These are phyloP conservation scores for Cyathus striatus DNA, from an alignment of 768 basidiomycete species.

Conservation along the genomic window DNA sequence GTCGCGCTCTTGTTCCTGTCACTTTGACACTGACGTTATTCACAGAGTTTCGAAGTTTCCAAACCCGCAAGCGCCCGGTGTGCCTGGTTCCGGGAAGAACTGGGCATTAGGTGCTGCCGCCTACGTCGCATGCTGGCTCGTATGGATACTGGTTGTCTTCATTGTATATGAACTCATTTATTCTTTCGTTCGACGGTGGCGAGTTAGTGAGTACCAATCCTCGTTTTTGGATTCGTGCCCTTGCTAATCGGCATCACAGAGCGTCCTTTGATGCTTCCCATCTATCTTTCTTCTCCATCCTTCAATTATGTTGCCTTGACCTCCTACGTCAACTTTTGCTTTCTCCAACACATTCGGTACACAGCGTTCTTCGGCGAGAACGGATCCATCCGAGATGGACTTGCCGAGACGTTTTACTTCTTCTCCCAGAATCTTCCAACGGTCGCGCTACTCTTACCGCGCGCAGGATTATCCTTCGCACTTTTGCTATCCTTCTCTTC, in stretches of 20 bases:
- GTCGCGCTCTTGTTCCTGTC: constrained; percentile 1
- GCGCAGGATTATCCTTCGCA: constrained; percentile 71
- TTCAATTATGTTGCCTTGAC: constrained; percentile 72
- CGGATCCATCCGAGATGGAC: constrained; percentile 36
- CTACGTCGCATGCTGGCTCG: constrained; percentile 77
- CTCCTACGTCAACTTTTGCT: constrained; percentile 81
- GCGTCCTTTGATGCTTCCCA: constrained; percentile 76
- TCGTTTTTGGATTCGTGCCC: background rate
- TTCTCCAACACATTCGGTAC: constrained; percentile 73
- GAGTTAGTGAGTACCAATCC: constrained; percentile 62
- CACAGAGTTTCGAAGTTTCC: constrained; percentile 71
- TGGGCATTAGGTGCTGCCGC: constrained; percentile 83
- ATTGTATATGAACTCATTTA: constrained; percentile 75
- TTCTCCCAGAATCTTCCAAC: constrained; percentile 85
- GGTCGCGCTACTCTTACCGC: constrained; percentile 75
- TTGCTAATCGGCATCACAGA: constrained; percentile 32
- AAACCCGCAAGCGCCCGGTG: constrained; percentile 61
- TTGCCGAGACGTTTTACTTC: constrained; percentile 83
- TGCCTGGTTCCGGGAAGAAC: constrained; percentile 65
- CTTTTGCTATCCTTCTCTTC: constrained; percentile 63
- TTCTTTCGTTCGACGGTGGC: constrained; percentile 72
- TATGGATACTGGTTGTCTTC: constrained; percentile 69
- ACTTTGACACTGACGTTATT: constrained; percentile 2
- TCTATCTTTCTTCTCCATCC: constrained; percentile 78
- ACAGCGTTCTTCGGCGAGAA: constrained; percentile 58